Percentiles rank a stretch among this genome's conserved stretches.
These are phyloP conservation scores for Cladosporium sphaerospermum DNA, from an alignment of 2,329 filamentous ascomycete species.

Conservation along the genomic window DNA sequence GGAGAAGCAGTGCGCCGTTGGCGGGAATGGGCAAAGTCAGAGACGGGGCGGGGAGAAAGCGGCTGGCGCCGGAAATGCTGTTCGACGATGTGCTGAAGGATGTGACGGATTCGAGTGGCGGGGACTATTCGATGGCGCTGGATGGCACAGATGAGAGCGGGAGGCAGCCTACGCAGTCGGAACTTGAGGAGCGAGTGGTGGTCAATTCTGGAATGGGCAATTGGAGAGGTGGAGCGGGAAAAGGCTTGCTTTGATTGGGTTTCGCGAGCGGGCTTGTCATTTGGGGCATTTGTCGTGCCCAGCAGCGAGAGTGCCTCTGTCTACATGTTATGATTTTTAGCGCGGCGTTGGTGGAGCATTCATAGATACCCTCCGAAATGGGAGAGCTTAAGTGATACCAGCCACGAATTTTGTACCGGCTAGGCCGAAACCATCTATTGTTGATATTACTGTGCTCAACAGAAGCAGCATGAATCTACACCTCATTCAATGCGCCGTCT, in stretches of 20 bases:
- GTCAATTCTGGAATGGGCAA: constrained; percentile 57
- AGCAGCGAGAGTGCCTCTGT: not conserved
- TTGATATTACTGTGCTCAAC: too few species aligned
- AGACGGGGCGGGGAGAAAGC: constrained; percentile 26
- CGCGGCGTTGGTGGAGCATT: constrained; percentile 31
- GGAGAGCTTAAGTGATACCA: not conserved
- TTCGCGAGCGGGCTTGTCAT: not conserved
- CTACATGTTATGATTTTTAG: constrained; percentile 20
- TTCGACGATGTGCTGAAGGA: constrained; percentile 45
- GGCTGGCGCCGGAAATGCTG: constrained; percentile 40
- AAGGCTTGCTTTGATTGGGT: not conserved
- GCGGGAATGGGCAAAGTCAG: constrained; percentile 23
- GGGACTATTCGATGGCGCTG: constrained; percentile 18
- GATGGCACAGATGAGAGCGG: constrained; percentile 21
- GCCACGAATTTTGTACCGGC: too few species aligned
- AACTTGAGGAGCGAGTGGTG: constrained; percentile 35
- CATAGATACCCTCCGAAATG: constrained; percentile 8
- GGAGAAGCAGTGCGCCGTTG: constrained; percentile 27
- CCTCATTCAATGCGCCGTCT: too few species aligned
- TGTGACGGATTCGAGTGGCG: constrained; percentile 33
- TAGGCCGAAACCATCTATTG: too few species aligned
- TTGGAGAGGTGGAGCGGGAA: constrained; percentile 44
- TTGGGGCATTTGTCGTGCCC: not conserved
- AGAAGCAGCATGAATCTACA: too few species aligned
- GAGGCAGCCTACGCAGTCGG: constrained; percentile 25